Evolutionary conservation across 1,284 basidiomycete genomes (phyloP).

Genomic region (Malassezia psittaci): DNA sequence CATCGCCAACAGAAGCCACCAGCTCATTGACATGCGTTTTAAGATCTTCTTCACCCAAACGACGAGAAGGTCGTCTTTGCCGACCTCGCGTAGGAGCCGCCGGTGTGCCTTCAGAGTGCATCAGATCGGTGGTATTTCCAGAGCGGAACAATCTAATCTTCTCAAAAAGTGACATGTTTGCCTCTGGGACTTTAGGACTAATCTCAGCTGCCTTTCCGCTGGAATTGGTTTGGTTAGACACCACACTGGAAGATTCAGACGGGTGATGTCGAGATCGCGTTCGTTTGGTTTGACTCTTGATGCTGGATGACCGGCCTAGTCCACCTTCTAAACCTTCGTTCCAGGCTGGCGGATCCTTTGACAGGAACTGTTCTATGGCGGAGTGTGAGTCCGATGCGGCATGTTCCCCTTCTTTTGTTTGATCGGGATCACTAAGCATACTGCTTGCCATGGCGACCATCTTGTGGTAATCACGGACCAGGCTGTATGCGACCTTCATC

Average conservation of each 20-base stretch:
- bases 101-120: slow-evolving; percentile 3
- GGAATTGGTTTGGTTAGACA: background rate
- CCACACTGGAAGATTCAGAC: background rate
- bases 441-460: slow-evolving; percentile 59
- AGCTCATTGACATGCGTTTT: slow-evolving; percentile 13
- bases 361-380: slow-evolving; percentile 51
- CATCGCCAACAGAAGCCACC: slow-evolving; percentile 24
- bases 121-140: slow-evolving; percentile 12
- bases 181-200: background rate
- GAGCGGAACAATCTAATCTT: slow-evolving; percentile 4
- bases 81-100: background rate
- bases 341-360: slow-evolving; percentile 53
- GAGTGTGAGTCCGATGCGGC: slow-evolving; percentile 33
- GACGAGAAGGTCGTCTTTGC: slow-evolving; percentile 10
- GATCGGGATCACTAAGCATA: slow-evolving; percentile 11
- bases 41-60: slow-evolving; percentile 6
- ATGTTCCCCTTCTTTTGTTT: slow-evolving; percentile 23
- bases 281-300: slow-evolving; percentile 15
- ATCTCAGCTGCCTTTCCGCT: too few relatives aligned
- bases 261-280: background rate
- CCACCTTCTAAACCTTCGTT: slow-evolving; percentile 49
- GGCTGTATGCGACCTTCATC: slow-evolving; percentile 91
- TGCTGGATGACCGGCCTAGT: slow-evolving; percentile 27
- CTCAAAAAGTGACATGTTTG: background rate
- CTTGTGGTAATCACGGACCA: slow-evolving; percentile 76